phyloP scores from a whole-genome alignment of 768 basidiomycete genomes.

The Pluteus cervinus region DNA sequence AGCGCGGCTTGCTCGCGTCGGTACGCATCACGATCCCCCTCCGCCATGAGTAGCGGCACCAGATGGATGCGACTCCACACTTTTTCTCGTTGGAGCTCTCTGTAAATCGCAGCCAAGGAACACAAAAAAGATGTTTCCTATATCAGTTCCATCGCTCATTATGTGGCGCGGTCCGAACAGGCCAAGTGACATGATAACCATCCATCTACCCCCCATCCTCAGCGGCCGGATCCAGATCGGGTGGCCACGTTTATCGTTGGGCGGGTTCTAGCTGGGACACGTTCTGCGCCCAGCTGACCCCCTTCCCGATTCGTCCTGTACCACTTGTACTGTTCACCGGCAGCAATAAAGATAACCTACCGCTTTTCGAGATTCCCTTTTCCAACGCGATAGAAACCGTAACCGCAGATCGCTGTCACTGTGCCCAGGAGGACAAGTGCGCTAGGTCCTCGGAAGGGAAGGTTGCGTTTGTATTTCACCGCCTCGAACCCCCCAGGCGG shows the following conservation, averaged over 20 bases:
- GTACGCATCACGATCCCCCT: constrained; percentile 88
- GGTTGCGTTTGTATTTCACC: constrained; percentile 92
- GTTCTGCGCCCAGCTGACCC: constrained; percentile 64
- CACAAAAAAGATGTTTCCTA: constrained; percentile 24
- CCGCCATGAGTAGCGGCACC: constrained; percentile 86
- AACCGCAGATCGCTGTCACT: constrained; percentile 81
- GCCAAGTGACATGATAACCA: constrained; percentile 36
- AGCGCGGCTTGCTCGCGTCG: constrained; percentile 73
- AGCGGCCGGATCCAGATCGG: constrained; percentile 59
- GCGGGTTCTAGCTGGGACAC: constrained; percentile 56
- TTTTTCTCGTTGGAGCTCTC: constrained; percentile 90
- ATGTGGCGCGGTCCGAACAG: constrained; percentile 36
- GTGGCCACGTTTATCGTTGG: constrained; percentile 70
- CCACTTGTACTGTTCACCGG: constrained; percentile 7
- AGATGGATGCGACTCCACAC: constrained; percentile 95
- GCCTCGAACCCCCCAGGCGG: constrained; percentile 90
- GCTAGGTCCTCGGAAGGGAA: constrained; percentile 83
- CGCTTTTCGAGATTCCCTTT: constrained; percentile 89
- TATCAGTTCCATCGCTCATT: constrained; percentile 36
- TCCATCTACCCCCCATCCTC: constrained; percentile 14
- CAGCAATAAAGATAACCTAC: constrained; percentile 42
- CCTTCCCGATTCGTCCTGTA: constrained; percentile 8
- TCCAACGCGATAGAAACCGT: constrained; percentile 90
- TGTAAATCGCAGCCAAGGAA: too few relatives aligned
- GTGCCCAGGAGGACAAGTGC: constrained; percentile 81